phyloP scores from a whole-genome alignment of 2,329 filamentous ascomycete genomes.

The Alternaria hordeiaustralica region DNA sequence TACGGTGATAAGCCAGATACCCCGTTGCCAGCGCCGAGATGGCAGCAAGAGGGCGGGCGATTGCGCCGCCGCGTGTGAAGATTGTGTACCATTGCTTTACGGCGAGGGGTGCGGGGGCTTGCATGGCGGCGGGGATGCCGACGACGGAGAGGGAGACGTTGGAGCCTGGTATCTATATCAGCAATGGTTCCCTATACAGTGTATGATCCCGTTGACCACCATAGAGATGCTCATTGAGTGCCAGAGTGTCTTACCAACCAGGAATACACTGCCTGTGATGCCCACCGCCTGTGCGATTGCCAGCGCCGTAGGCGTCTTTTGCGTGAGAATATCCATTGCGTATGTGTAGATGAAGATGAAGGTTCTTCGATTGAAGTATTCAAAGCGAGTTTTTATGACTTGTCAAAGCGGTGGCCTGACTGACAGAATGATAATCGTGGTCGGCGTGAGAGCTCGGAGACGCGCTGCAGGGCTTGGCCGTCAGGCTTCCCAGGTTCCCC shows the following conservation, averaged over 20 bases:
- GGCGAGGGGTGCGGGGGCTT: slow-evolving; percentile 62
- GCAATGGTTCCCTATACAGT: not conserved
- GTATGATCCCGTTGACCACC: not conserved
- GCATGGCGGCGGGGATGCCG: slow-evolving; percentile 60
- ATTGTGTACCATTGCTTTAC: slow-evolving; percentile 62
- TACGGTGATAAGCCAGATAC: slow-evolving; percentile 56
- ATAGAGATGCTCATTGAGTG: not conserved
- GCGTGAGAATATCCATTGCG: slow-evolving; percentile 32
- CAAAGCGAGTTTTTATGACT: not conserved
- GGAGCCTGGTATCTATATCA: not conserved
- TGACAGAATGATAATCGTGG: not conserved
- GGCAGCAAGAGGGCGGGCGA: slow-evolving; percentile 51
- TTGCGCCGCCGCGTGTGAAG: slow-evolving; percentile 49
- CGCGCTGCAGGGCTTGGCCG: not conserved
- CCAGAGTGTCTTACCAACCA: slow-evolving; percentile 45
- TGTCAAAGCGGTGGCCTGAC: not conserved
- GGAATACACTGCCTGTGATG: slow-evolving; percentile 58
- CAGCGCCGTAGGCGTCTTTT: slow-evolving; percentile 43
- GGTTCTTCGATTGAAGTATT: not conserved
- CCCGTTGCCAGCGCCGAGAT: slow-evolving; percentile 52
- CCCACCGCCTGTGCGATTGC: slow-evolving; percentile 59
- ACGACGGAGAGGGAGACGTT: slow-evolving; percentile 48
- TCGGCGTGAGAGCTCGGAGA: not conserved
- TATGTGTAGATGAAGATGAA: not conserved
- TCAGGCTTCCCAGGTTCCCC: slow-evolving; percentile 3